phyloP scores from a whole-genome alignment of 2,329 filamentous ascomycete species.

The Zymoseptoria tritici region DNA sequence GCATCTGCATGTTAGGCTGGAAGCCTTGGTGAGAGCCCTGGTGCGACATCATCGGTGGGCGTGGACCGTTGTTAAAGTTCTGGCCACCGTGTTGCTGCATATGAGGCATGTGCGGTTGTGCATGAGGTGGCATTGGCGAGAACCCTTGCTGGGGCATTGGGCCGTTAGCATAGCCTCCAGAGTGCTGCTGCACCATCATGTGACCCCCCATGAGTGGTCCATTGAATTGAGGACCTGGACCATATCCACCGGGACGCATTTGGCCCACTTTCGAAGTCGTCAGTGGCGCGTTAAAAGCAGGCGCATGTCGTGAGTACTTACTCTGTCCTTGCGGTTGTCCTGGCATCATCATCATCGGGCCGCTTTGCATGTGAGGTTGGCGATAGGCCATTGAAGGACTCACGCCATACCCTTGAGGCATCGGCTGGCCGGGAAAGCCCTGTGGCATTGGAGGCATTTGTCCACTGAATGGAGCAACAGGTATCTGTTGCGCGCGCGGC shows the following conservation, averaged over 20 bases:
- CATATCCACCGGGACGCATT: slow-evolving; percentile 23
- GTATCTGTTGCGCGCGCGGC: slow-evolving; percentile 61
- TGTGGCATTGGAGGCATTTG: slow-evolving; percentile 34
- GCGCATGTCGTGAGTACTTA: slow-evolving; percentile 11
- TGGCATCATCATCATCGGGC: slow-evolving; percentile 21
- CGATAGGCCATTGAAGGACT: slow-evolving; percentile 53
- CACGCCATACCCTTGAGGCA: slow-evolving; percentile 60
- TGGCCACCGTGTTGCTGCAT: slow-evolving; percentile 37
- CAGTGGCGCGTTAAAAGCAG: slow-evolving; percentile 50
- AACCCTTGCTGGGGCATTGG: slow-evolving; percentile 65
- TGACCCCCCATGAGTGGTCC: slow-evolving; percentile 50
- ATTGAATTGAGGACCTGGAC: slow-evolving; percentile 13
- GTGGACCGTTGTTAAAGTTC: slow-evolving; percentile 71
- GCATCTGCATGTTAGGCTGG: slow-evolving; percentile 30
- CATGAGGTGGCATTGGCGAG: slow-evolving; percentile 56
- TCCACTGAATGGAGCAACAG: slow-evolving; percentile 45
- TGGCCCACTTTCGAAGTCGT: slow-evolving; percentile 50
- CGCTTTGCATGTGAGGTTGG: slow-evolving; percentile 19
- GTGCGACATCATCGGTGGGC: slow-evolving; percentile 85
- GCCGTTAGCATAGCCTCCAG: slow-evolving; percentile 62
- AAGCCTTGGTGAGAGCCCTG: slow-evolving; percentile 86
- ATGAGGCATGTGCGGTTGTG: slow-evolving; percentile 55
- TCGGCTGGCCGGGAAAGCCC: slow-evolving; percentile 63
- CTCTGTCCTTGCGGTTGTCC: slow-evolving; percentile 18
- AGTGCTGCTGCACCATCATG: slow-evolving; percentile 76